Evolutionary conservation across 148 eudicot genomes (phyloP), one percentile per base, ranked within the genome.

Genomic region (Drosera capensis): DNA sequence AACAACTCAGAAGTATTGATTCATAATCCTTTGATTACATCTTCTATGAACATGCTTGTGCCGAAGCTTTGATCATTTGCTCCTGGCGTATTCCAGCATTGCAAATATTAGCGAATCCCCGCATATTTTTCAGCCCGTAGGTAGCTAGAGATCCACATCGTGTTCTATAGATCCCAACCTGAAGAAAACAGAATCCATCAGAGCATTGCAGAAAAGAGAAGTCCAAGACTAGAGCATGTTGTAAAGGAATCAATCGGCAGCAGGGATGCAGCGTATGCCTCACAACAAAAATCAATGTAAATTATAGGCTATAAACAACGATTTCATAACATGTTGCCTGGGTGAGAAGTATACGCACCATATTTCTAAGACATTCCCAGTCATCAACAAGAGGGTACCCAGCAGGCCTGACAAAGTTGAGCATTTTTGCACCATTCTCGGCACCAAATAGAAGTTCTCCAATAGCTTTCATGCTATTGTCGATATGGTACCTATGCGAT

Each of bases 101-200:
- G 43, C 43, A 40, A 2, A 40, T 40, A 20, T 40, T 40, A 40
- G 43, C 43, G 16, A 40, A 40, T 40, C 18, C 43, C 17, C 43
- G 43, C 43, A 40, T 40, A 17, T 40, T 14, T 40, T 40, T 40
- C 43, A 1, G 2, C 2, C 43, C 43, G 17, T 40, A 40, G 17
- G 43, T 40, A 7, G 43, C n/a, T n/a, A 40, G 43, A 2, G 18
- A 8, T 40, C 43, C 43, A 40, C 43, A 40, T 2, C 17, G 43
- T 2, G 18, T 40, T 17, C 17, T 9, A 20, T 40, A 40, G 3
- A 20, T 40, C 8, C 17, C 18, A 14, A 40, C 43, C 43, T 40
- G n/a, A n/a, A n/a, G n/a, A n/a, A n/a, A n/a, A 17, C 16, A 40
- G 1, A 17, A 3, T 17, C n/a, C 14, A 7, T 40, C n/a, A 40